Conservation (phyloP, 176 grass and related monocot species). For the Hordeum marinum region DNA sequence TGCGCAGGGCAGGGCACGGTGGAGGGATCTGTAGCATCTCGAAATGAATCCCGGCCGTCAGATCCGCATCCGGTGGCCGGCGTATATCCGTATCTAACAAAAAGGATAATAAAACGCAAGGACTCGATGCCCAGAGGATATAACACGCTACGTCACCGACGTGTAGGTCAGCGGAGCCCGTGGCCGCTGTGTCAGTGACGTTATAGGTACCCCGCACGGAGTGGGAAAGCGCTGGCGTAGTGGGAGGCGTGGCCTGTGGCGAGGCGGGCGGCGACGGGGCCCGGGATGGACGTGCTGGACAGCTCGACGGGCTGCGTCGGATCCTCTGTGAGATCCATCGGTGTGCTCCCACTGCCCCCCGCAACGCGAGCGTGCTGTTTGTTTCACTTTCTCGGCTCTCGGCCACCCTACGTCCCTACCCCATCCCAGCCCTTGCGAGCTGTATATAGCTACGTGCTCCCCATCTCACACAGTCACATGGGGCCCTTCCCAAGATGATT, state of each 20-base stretch:
- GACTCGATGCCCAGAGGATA: fast-evolving
- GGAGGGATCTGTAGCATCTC: background rate
- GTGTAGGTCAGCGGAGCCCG: background rate
- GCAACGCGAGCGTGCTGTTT: constrained; percentile 22
- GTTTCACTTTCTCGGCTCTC: background rate
- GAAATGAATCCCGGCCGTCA: background rate
- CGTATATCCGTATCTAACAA: background rate
- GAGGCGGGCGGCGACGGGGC: background rate
- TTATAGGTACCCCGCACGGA: no score
- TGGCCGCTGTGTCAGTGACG: background rate
- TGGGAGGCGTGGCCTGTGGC: background rate
- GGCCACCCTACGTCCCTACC: no score
- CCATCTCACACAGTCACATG: background rate
- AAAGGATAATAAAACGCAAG: background rate
- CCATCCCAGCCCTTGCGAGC: background rate
- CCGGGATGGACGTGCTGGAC: background rate
- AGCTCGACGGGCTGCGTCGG: constrained; percentile 14
- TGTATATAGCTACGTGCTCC: background rate
- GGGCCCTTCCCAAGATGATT: background rate
- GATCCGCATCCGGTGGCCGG: background rate
- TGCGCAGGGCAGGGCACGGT: background rate
- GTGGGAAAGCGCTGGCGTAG: background rate
- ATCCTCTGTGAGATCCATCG: constrained; percentile 17
- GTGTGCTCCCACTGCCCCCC: background rate
- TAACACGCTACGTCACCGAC: background rate